phyloP scores from a whole-genome alignment of 257 asterid genomes.

The Nicotiana attenuata region DNA sequence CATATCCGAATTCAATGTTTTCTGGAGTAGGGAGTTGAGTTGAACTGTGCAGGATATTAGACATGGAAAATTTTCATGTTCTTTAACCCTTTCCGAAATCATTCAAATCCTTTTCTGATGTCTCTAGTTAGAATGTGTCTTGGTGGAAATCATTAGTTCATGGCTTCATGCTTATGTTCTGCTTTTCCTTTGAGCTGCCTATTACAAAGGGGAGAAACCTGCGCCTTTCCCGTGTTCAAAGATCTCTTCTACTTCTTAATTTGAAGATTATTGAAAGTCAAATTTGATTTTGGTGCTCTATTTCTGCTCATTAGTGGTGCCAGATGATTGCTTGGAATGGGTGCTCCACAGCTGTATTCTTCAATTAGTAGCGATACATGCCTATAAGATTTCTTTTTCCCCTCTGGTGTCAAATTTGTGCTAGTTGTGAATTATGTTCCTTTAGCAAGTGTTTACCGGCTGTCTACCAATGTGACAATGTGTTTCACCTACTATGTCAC shows the following conservation, averaged over 20 bases:
- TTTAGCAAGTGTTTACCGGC: neutral
- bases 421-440: neutral
- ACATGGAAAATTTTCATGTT: neutral
- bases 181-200: neutral
- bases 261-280: neutral
- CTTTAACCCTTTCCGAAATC: neutral
- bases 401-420: neutral
- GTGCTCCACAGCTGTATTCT: neutral
- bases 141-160: neutral
- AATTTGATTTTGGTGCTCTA: neutral
- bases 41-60: neutral
- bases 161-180: neutral
- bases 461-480: neutral
- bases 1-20: neutral
- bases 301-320: neutral
- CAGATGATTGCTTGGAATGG: neutral
- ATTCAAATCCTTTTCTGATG: neutral
- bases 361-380: neutral
- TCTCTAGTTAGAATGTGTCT: neutral
- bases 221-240: neutral
- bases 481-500: neutral
- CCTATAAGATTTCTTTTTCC: neutral
- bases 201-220: neutral
- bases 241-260: neutral
- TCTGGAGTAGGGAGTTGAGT: conserved; percentile 1